phyloP scores from a whole-genome alignment of 495 filamentous ascomycete species.

The Oleoguttula mirabilis region DNA sequence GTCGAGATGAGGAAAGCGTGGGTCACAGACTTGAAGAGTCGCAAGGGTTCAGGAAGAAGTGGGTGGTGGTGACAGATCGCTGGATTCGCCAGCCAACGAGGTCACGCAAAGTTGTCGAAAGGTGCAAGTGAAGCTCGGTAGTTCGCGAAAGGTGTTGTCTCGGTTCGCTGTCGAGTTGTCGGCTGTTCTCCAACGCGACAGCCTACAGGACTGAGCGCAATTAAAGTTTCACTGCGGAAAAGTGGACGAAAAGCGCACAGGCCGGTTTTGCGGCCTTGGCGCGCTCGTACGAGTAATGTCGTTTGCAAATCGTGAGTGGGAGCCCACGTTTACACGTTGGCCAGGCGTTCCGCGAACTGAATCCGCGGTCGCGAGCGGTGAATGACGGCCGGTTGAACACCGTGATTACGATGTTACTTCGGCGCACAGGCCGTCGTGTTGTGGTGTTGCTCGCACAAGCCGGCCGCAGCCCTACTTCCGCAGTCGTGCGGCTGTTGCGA shows the following conservation, averaged over 20 bases:
- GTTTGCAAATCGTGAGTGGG: not conserved
- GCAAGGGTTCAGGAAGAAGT: not conserved
- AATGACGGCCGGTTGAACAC: not conserved
- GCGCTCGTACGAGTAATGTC: not conserved
- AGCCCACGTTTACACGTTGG: too few species aligned
- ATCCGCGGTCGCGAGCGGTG: not conserved
- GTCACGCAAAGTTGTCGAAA: not conserved
- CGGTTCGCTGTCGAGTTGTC: not conserved
- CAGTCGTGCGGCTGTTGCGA: too few species aligned
- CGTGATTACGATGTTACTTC: not conserved
- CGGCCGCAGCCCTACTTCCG: too few species aligned
- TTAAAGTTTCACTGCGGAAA: not conserved
- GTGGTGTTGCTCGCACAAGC: too few species aligned
- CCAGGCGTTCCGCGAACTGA: not conserved
- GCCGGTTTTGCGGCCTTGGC: not conserved
- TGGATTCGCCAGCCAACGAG: not conserved
- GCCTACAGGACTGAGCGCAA: not conserved
- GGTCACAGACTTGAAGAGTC: not conserved
- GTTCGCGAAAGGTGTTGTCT: not conserved
- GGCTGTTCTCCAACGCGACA: not conserved
- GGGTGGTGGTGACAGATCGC: not conserved
- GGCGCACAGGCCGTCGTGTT: not conserved
- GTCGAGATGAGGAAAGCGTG: constrained; percentile 1
- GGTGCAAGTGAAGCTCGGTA: not conserved
- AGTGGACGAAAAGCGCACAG: not conserved